phyloP scores from a whole-genome alignment of 768 basidiomycete species.

The Boletus vinaceobasis region DNA sequence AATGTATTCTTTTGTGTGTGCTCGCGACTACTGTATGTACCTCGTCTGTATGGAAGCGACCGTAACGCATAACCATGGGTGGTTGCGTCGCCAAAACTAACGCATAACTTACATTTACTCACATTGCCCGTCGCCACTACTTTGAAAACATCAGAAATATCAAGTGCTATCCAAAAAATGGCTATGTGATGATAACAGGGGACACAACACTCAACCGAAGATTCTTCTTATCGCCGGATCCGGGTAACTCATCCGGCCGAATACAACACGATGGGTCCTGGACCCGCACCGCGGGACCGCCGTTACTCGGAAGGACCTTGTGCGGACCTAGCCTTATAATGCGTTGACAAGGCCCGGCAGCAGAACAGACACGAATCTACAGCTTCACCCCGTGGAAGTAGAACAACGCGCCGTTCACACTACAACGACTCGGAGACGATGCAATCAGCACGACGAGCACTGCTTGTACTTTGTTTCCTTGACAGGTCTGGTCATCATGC shows the following conservation, averaged over 20 bases:
- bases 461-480: not conserved
- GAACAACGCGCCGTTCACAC: not conserved
- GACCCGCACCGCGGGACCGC: not conserved
- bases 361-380: too few relatives aligned
- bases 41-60: too few relatives aligned
- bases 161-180: too few relatives aligned
- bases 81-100: too few relatives aligned
- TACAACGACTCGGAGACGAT: not conserved
- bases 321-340: not conserved
- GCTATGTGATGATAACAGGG: too few relatives aligned
- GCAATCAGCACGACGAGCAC: constrained; percentile 13
- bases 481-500: not conserved
- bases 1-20: not conserved
- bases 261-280: not conserved
- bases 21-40: not conserved
- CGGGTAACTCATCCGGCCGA: not conserved
- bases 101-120: too few relatives aligned
- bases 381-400: not conserved
- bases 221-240: not conserved
- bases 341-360: too few relatives aligned
- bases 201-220: too few relatives aligned
- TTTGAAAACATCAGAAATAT: too few relatives aligned
- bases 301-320: constrained; percentile 15
- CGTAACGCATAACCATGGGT: too few relatives aligned
- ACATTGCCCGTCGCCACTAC: too few relatives aligned